phyloP scores from a whole-genome alignment of 1,139 yeast species.

The Pichia sp. region DNA sequence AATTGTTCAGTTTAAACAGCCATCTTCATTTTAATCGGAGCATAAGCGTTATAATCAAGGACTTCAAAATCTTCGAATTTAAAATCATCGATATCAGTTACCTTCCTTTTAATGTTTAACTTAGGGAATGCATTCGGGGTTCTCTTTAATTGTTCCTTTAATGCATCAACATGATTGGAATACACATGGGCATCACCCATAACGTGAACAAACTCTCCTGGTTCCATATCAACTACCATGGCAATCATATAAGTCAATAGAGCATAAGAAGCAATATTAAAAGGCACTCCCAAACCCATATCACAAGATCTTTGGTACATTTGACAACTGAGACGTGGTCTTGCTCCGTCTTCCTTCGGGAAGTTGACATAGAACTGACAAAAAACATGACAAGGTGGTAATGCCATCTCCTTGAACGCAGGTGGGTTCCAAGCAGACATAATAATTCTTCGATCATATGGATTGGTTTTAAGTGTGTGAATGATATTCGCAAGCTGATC shows the following conservation, averaged over 20 bases:
- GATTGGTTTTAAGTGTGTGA: conserved; percentile 72
- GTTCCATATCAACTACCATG: conserved; percentile 84
- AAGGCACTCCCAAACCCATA: conserved; percentile 98
- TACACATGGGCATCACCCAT: conserved; percentile 97
- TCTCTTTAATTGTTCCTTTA: conserved; percentile 69
- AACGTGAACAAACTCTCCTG: conserved; percentile 92
- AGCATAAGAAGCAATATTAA: conserved; percentile 95
- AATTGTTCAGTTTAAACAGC: conserved; percentile 33
- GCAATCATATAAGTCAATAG: conserved; percentile 92
- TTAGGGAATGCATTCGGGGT: conserved; percentile 76
- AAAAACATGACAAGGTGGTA: conserved; percentile 97
- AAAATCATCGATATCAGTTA: conserved; percentile 77
- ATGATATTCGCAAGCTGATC: conserved; percentile 85
- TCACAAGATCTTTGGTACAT: conserved; percentile 98
- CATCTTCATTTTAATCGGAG: conserved; percentile 82
- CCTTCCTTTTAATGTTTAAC: conserved; percentile 57
- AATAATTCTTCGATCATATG: conserved; percentile 89
- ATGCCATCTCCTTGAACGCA: conserved; percentile 86
- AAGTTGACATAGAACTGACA: conserved; percentile 90
- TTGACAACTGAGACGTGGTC: conserved; percentile 73
- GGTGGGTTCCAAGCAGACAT: conserved; percentile 99
- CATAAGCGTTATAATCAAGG: conserved; percentile 70
- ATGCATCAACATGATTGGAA: conserved; percentile 85
- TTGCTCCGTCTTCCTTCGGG: conserved; percentile 39
- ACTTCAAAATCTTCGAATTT: conserved; percentile 80